Evolutionary conservation across 768 basidiomycete species (phyloP).

Genomic region (Candolleomyces efflorescens): DNA sequence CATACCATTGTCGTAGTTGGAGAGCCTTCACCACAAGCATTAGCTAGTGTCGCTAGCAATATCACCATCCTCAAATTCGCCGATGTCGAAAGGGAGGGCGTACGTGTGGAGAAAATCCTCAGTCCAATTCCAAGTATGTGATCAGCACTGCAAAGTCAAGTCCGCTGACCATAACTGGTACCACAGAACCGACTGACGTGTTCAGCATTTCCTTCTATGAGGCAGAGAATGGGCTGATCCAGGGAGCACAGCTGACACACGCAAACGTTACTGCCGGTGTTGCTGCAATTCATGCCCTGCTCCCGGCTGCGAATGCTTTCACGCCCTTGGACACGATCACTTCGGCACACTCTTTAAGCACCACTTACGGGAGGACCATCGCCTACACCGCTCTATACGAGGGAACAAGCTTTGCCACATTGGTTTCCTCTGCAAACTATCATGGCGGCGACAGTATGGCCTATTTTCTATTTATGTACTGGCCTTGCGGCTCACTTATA

Average conservation of each 20-base stretch:
- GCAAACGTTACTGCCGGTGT: slow-evolving; percentile 87
- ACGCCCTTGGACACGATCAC: slow-evolving; percentile 73
- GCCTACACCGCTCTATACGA: slow-evolving; percentile 78
- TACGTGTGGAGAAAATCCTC: slow-evolving; percentile 40
- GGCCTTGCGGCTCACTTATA: neutral
- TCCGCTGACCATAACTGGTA: slow-evolving; percentile 7
- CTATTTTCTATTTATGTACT: neutral
- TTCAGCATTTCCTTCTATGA: slow-evolving; percentile 68
- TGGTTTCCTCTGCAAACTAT: slow-evolving; percentile 53
- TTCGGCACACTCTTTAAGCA: slow-evolving; percentile 68
- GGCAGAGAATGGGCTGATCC: slow-evolving; percentile 46
- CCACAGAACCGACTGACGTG: slow-evolving; percentile 53
- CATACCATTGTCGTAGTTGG: slow-evolving; percentile 72
- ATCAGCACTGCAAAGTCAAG: neutral
- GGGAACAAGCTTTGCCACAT: slow-evolving; percentile 67
- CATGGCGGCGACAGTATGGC: slow-evolving; percentile 39
- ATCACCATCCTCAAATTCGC: slow-evolving; percentile 61
- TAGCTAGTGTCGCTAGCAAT: slow-evolving; percentile 45
- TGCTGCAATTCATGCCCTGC: slow-evolving; percentile 68
- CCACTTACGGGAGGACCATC: slow-evolving; percentile 75
- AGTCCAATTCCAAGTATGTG: slow-evolving; percentile 52
- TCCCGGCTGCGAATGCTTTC: slow-evolving; percentile 68
- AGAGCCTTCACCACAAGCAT: slow-evolving; percentile 42
- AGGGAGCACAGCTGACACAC: slow-evolving; percentile 70
- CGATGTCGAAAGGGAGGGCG: slow-evolving; percentile 67